Evolutionary conservation across 1,284 basidiomycete genomes (phyloP), one percentile per base, ranked within the genome.

Genomic region (Ceratobasidium sp.): DNA sequence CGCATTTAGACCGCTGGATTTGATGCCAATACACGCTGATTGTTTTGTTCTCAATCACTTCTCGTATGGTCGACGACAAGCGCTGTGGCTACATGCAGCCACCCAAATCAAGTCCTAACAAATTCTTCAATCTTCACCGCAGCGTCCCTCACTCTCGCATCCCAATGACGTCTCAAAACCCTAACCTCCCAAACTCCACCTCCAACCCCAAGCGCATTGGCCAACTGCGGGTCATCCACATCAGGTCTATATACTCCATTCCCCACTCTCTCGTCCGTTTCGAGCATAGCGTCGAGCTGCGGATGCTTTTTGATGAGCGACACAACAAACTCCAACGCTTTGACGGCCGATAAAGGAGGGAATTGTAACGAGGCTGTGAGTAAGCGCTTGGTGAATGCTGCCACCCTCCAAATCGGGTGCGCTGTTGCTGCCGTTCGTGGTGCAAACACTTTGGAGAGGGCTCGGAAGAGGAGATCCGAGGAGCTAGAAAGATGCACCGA

Each of bases 381-480:
- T 48, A 99, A 85, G 30, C 97, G 91, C 82, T 98, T 98, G 71
- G 92, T 87, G 80, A 99, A 98, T 1, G 96, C 93, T 23, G 94
- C 93, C 28, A 89, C 86, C 75, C 95, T 89, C 85, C 90, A 91
- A 16, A 93, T 85, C 1, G 95, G 89, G 1, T 80, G 75, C 46
- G 85, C 79, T 72, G 81, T 80, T 43, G 87, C 84, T 76, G 84
- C 84, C 60, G 85, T 84, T 77, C 86, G 88, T 73, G 85, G 89
- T 75, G 87, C 88, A 83, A 97, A 96, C 52, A 90, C 88, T 71
- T 92, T 85, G 72, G 89, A 84, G 62, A 98, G 85, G 48, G 93
- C 91, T 67, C 91, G 88, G 85, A 99, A 97, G 60, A 99, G 84
- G 79, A 97, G 87, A 77, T 94, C 82, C 16, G 84, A 79, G 1